These are phyloP conservation scores for Diutina ranongensis DNA, from an alignment of 1,139 yeast genomes.

Conservation along the genomic window DNA sequence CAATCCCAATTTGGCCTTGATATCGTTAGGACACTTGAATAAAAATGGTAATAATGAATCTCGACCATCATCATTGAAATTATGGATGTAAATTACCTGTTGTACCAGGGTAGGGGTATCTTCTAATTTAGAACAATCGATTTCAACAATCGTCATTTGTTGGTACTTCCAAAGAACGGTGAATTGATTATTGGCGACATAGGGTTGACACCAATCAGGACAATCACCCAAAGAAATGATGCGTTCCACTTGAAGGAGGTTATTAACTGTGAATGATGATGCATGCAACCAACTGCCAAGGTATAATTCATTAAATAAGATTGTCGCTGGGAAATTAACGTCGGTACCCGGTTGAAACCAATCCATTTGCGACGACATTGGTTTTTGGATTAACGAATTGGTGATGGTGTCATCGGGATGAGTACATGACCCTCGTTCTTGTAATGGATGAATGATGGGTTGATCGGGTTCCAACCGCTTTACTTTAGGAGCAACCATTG, in stretches of 20 bases:
- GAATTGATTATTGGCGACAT: constrained; percentile 14
- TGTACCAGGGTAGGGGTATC: constrained; percentile 14
- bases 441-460: background rate
- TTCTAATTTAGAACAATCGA: constrained; percentile 8
- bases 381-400: constrained; percentile 1
- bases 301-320: constrained; percentile 17
- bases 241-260: background rate
- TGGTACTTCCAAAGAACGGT: constrained; percentile 20
- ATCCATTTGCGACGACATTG: constrained; percentile 12
- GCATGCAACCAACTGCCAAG: constrained; percentile 15
- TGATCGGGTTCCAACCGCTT: background rate
- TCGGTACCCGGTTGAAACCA: constrained; percentile 26
- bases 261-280: background rate
- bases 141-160: constrained; percentile 13
- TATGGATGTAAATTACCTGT: constrained; percentile 22
- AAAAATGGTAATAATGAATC: constrained; percentile 25
- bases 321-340: constrained; percentile 27
- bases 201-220: constrained; percentile 18
- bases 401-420: no score
- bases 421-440: background rate
- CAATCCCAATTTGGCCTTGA: constrained; percentile 20
- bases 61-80: constrained; percentile 30
- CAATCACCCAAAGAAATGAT: constrained; percentile 4
- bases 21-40: constrained; percentile 19
- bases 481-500: no score